phyloP scores from a whole-genome alignment of 2,329 filamentous ascomycete species.

The Aspergillus awamori region DNA sequence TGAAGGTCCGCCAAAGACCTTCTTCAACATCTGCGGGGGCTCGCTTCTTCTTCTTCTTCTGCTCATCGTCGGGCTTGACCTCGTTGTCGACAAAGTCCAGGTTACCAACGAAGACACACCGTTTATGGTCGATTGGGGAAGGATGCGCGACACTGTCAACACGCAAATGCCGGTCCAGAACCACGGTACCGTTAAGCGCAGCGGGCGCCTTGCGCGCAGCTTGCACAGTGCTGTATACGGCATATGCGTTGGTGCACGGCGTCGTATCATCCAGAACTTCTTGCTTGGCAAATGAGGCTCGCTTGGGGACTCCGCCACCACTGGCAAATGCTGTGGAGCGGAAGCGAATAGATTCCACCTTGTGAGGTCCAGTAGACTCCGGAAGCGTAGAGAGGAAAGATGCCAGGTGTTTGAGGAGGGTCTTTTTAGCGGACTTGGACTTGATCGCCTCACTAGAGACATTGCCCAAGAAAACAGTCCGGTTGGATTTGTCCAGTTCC shows the following conservation, averaged over 20 bases:
- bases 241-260: constrained; percentile 91
- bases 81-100: constrained; percentile 95
- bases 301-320: constrained; percentile 74
- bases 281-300: constrained; percentile 90
- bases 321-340: constrained; percentile 86
- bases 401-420: constrained; percentile 73
- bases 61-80: constrained; percentile 63
- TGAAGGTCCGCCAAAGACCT: constrained; percentile 59
- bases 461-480: constrained; percentile 92
- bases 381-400: constrained; percentile 66
- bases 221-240: constrained; percentile 75
- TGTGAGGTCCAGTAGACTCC: constrained; percentile 60
- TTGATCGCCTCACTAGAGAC: constrained; percentile 81
- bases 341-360: constrained; percentile 89
- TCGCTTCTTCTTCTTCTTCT: constrained; percentile 71
- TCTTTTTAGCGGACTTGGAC: constrained; percentile 78
- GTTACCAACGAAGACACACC: constrained; percentile 96
- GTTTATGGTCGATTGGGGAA: constrained; percentile 75
- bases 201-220: constrained; percentile 76
- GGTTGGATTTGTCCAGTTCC: constrained; percentile 80
- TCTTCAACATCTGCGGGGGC: constrained; percentile 86
- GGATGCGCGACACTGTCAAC: constrained; percentile 92
- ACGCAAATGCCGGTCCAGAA: constrained; percentile 84
- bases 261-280: constrained; percentile 89
- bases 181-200: constrained; percentile 77